Evolutionary conservation across 2,329 filamentous ascomycete species (phyloP).

Genomic region (Knoxdaviesia capensis): DNA sequence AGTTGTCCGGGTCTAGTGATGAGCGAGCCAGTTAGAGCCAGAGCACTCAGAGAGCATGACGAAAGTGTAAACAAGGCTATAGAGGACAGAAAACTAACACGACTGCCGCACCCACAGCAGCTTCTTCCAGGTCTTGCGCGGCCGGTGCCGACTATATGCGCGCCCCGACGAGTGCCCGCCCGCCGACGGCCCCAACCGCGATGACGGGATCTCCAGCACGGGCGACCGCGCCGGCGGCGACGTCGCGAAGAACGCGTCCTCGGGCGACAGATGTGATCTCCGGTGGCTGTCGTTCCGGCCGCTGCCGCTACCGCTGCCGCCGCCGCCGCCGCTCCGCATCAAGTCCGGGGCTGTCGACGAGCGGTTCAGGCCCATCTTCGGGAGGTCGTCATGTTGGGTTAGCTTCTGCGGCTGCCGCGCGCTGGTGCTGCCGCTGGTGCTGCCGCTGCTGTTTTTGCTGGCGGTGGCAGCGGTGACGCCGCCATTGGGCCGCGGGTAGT

Average conservation of each 20-base stretch:
- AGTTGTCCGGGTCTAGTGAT: slow-evolving; percentile 75
- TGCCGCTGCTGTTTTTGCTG: too few relatives aligned
- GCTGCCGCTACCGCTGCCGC: not conserved
- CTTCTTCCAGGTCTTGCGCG: slow-evolving; percentile 76
- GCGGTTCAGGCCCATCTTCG: too few relatives aligned
- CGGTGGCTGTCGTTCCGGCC: not conserved
- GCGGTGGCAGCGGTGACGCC: too few relatives aligned
- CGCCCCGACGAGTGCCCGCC: slow-evolving; percentile 6
- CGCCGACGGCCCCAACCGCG: not conserved
- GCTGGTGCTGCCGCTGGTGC: too few relatives aligned
- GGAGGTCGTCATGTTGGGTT: too few relatives aligned
- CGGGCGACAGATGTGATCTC: slow-evolving; percentile 55
- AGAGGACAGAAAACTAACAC: slow-evolving; percentile 31
- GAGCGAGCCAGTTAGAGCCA: slow-evolving; percentile 8
- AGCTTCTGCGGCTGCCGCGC: too few relatives aligned
- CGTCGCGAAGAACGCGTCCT: slow-evolving; percentile 56
- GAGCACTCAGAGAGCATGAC: slow-evolving; percentile 22
- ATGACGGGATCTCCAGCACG: slow-evolving; percentile 4
- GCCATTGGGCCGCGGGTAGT: too few relatives aligned
- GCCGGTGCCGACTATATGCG: slow-evolving; percentile 29
- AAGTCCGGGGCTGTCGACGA: too few relatives aligned
- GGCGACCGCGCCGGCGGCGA: slow-evolving; percentile 26
- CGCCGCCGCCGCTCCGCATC: not conserved
- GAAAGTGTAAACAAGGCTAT: slow-evolving; percentile 15
- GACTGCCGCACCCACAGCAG: slow-evolving; percentile 95